Evolutionary conservation across 1,284 basidiomycete species (phyloP).

Genomic region (Sporisorium iseilematis-ciliati): DNA sequence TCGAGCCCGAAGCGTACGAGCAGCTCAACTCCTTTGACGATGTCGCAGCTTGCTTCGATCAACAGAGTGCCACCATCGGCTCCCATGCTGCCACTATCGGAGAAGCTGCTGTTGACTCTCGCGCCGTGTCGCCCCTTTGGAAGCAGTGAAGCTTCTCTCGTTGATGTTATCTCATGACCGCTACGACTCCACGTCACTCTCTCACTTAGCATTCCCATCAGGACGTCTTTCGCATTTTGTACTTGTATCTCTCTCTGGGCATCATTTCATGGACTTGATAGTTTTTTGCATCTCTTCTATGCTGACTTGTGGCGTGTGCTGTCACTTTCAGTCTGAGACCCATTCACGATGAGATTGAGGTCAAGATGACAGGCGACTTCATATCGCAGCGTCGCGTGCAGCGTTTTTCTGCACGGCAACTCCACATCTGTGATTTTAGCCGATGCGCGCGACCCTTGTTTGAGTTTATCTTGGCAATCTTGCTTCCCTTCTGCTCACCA

Average conservation of each 20-base stretch:
- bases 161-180: conserved; percentile 3
- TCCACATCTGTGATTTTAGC: conserved; percentile 14
- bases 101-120: conserved; percentile 5
- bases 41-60: conserved; percentile 19
- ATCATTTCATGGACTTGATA: conserved; percentile 25
- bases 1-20: conserved; percentile 12
- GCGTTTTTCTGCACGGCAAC: not conserved
- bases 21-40: conserved; percentile 33
- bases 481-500: not conserved
- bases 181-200: not conserved
- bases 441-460: conserved; percentile 13
- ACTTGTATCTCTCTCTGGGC: conserved; percentile 32
- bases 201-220: conserved; percentile 10
- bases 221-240: conserved; percentile 9
- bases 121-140: conserved; percentile 38
- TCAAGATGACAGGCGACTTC: too few species aligned
- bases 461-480: too few species aligned
- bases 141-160: conserved; percentile 14
- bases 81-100: conserved; percentile 4
- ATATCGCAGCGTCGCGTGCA: too few species aligned
- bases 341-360: too few species aligned
- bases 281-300: not conserved
- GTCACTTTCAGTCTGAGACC: not conserved
- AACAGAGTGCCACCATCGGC: conserved; percentile 11
- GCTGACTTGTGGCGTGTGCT: not conserved